These are phyloP conservation scores for Claviceps sp. DNA, from an alignment of 2,329 filamentous ascomycete species.

Conservation along the genomic window DNA sequence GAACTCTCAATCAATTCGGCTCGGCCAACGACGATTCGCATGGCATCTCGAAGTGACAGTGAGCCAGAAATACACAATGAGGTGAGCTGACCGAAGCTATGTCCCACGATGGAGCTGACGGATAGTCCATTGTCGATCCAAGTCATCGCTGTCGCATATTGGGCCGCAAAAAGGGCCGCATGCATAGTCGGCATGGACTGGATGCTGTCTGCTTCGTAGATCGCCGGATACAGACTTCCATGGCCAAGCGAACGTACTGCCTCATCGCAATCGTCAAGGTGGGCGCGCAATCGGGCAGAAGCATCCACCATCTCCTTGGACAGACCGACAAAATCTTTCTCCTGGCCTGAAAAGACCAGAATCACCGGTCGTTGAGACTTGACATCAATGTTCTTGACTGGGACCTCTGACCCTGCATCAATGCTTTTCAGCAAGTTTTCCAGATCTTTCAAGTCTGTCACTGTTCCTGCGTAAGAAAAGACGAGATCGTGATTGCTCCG, in stretches of 20 bases:
- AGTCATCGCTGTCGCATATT: constrained; percentile 21
- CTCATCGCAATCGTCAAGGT: constrained; percentile 7
- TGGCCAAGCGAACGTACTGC: constrained; percentile 8
- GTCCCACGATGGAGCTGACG: constrained; percentile 17
- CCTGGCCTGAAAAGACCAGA: constrained; percentile 20
- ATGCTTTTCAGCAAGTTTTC: constrained; percentile 12
- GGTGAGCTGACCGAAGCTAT: constrained; percentile 29
- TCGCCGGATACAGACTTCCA: constrained; percentile 16
- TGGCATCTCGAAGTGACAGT: constrained; percentile 17
- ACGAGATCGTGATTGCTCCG: neutral
- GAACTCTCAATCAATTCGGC: constrained; percentile 16
- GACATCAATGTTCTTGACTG: neutral
- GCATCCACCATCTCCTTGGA: constrained; percentile 17
- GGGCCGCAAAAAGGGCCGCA: constrained; percentile 23
- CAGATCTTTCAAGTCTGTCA: constrained; percentile 5
- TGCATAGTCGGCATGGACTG: constrained; percentile 21
- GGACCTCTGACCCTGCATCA: neutral
- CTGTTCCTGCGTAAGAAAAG: neutral
- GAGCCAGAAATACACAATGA: constrained; percentile 23
- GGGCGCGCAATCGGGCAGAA: constrained; percentile 10
- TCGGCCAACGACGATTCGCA: constrained; percentile 17
- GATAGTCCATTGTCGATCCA: constrained; percentile 24
- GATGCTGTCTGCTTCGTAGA: constrained; percentile 17
- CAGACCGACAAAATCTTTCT: constrained; percentile 16
- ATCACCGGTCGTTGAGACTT: constrained; percentile 17